phyloP scores from a whole-genome alignment of 257 asterid genomes.

The Galeopsis tetrahit region DNA sequence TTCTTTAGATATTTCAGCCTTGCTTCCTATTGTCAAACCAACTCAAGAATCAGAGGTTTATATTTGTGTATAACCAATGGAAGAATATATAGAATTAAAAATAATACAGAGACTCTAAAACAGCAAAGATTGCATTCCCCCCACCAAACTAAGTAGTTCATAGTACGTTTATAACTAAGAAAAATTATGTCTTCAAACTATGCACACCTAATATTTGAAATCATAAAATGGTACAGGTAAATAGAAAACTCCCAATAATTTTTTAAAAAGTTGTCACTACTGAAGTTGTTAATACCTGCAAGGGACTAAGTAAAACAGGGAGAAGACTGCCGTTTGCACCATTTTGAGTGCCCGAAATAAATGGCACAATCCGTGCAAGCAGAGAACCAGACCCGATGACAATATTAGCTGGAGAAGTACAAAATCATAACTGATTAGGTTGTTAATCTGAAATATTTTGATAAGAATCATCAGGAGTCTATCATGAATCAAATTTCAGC shows the following conservation, averaged over 20 bases:
- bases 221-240: constrained; percentile 9
- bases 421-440: constrained; percentile 18
- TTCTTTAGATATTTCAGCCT: constrained; percentile 77
- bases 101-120: neutral
- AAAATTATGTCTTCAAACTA: neutral
- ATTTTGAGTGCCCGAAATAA: constrained; percentile 51
- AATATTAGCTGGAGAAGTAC: constrained; percentile 62
- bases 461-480: constrained; percentile 23
- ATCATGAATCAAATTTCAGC: constrained; percentile 26
- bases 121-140: constrained; percentile 24
- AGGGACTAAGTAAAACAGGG: constrained; percentile 75
- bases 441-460: neutral
- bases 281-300: constrained; percentile 67
- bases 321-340: constrained; percentile 46
- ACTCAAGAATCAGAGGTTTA: constrained; percentile 31
- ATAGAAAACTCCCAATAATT: neutral
- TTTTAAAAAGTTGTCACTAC: neutral
- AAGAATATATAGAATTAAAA: neutral
- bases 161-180: constrained; percentile 4
- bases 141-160: constrained; percentile 14
- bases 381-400: constrained; percentile 80
- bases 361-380: constrained; percentile 80
- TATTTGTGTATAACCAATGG: constrained; percentile 12
- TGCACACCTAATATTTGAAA: constrained; percentile 6
- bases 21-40: constrained; percentile 66